Conservation (phyloP, 768 basidiomycete genomes). For the Flagelloscypha sp. region DNA sequence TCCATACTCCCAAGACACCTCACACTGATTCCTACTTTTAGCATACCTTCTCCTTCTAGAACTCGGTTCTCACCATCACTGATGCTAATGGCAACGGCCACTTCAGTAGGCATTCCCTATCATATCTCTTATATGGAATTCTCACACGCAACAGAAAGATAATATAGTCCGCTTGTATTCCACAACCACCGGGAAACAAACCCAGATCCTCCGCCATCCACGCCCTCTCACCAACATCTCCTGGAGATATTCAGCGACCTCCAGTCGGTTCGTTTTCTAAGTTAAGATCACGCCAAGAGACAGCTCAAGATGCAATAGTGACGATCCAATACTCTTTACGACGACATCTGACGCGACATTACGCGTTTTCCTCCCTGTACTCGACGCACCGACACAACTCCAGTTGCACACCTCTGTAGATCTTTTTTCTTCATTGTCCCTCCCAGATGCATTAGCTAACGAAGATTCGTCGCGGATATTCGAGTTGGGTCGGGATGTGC, state of each 20-base stretch:
- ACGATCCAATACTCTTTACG: constrained; percentile 75
- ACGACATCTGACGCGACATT: constrained; percentile 76
- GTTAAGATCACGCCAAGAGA: too few relatives aligned
- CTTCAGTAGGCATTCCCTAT: constrained; percentile 1
- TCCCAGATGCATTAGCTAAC: constrained; percentile 24
- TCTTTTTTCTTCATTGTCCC: constrained; percentile 49
- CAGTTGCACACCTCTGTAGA: constrained; percentile 81
- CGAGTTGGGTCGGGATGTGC: constrained; percentile 58
- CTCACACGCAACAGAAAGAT: constrained; percentile 34
- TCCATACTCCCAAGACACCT: neutral
- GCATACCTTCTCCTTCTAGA: constrained; percentile 41
- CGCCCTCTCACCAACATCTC: constrained; percentile 59
- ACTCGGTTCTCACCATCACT: constrained; percentile 69
- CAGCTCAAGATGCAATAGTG: too few relatives aligned
- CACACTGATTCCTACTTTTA: constrained; percentile 17
- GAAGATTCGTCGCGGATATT: constrained; percentile 34
- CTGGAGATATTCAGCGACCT: constrained; percentile 66
- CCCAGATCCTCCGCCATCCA: constrained; percentile 64
- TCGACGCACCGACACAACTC: constrained; percentile 77
- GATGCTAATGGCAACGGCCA: constrained; percentile 59
- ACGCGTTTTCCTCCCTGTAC: constrained; percentile 79
- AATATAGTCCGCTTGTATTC: constrained; percentile 57
- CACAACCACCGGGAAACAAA: constrained; percentile 62
- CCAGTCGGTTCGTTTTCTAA: constrained; percentile 57
- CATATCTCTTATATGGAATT: constrained; percentile 3